Evolutionary conservation across 805 yeast species (phyloP).

Genomic region (Blastobotrys americana): DNA sequence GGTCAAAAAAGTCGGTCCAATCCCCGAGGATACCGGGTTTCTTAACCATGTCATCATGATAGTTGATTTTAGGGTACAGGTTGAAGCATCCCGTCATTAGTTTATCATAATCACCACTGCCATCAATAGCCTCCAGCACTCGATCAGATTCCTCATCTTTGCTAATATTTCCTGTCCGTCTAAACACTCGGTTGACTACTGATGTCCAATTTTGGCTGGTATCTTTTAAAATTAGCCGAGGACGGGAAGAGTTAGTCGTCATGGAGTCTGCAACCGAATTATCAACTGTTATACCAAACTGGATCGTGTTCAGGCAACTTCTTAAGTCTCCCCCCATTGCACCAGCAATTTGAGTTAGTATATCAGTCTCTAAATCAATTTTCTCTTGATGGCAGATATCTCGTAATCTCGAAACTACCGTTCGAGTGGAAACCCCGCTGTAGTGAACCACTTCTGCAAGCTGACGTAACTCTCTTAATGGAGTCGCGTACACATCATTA

Average conservation of each 20-base stretch:
- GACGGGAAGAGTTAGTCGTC: constrained; percentile 1
- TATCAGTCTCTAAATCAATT: constrained; percentile 40
- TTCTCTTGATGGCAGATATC: constrained; percentile 52
- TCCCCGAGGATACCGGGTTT: constrained; percentile 61
- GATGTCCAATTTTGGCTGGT: constrained; percentile 58
- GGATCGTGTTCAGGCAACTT: constrained; percentile 75
- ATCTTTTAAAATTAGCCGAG: constrained; percentile 42
- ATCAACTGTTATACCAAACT: constrained; percentile 56
- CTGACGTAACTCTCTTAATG: constrained; percentile 67
- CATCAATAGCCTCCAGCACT: constrained; percentile 42
- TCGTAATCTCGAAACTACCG: constrained; percentile 41
- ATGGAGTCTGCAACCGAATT: no score
- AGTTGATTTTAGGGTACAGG: constrained; percentile 51
- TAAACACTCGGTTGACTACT: constrained; percentile 55
- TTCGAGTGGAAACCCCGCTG: constrained; percentile 46
- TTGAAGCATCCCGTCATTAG: constrained; percentile 64
- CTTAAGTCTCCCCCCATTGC: constrained; percentile 77
- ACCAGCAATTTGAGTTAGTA: constrained; percentile 58
- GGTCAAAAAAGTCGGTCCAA: constrained; percentile 71
- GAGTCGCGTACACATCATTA: constrained; percentile 72
- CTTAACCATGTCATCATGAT: constrained; percentile 53
- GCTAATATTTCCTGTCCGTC: constrained; percentile 37
- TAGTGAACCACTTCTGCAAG: constrained; percentile 66
- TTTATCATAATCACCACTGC: constrained; percentile 50
- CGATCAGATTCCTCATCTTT: constrained; percentile 43